Base-by-base conservation (phyloP, 192 early-diverging fungal species). In the Umbelopsis isabellina region DNA sequence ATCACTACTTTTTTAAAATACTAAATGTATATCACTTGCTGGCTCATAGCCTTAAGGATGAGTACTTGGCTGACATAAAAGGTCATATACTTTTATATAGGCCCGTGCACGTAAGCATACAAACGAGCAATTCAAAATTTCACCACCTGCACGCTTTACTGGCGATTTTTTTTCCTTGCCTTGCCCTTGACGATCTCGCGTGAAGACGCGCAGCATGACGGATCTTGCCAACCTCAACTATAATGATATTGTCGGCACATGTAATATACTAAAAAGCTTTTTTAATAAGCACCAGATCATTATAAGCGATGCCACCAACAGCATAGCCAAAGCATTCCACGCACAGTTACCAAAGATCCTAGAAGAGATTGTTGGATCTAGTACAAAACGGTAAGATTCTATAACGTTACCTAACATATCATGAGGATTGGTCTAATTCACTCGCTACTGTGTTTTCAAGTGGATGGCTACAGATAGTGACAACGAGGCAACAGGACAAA, bases 291-390 rank as follows among this genome's bases (percentile, higher is more conserved):
- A 61, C 13, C 21, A 22, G 4, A 15, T 13, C 12, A 61, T 61
- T 2, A 61, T 61, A 6, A 61, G 16, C 13, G 55, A 61, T 61
- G 55, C 55, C 11, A 61, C 27, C 55, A 61, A 61, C 30, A 30
- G 13, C 30, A 35, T 37, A 37, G 55, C 55, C 27, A 61, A 61
- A 30, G 25, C 10, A 61, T 61, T 61, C 27, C 55, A 61, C 16
- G 55, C 55, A 61, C 55, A 61, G 55, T n/a, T 61, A 33, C 55
- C 55, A 61, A 61, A 61, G 30, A 61, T 61, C 25, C 30, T 61
- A 1, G 55, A 22, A 61, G 25, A 27, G 13, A 61, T 61, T 5
- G 16, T 61, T 27, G 55, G 55, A 61, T 61, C 55, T n/a, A 61
- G 12, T 18, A 35, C 55, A 27, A 61, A 61, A 35, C 55, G 55